phyloP scores from a whole-genome alignment of 2,329 filamentous ascomycete species.

The Daldinia sp. region DNA sequence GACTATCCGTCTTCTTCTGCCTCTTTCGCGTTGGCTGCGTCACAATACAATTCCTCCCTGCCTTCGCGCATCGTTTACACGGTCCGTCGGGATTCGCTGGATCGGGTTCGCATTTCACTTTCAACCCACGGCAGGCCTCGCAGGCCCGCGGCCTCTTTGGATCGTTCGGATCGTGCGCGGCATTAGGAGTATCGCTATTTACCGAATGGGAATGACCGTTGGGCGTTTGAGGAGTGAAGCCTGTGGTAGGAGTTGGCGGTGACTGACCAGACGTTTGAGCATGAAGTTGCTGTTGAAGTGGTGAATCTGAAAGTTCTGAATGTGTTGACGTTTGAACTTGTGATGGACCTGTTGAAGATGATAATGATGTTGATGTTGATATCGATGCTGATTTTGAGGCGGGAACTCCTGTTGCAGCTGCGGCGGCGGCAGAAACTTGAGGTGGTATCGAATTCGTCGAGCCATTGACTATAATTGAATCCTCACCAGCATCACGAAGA shows the following conservation, averaged over 20 bases:
- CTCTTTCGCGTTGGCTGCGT: conserved; percentile 79
- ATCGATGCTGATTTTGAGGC: not conserved
- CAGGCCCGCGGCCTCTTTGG: conserved; percentile 75
- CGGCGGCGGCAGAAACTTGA: not conserved
- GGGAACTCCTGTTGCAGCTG: not conserved
- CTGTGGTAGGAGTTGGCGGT: conserved; percentile 23
- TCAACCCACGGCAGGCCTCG: conserved; percentile 77
- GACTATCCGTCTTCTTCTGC: conserved; percentile 90
- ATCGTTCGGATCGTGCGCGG: conserved; percentile 52
- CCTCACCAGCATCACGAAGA: conserved; percentile 40
- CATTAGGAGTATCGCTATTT: conserved; percentile 32
- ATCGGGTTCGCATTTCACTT: conserved; percentile 87
- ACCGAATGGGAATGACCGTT: conserved; percentile 23
- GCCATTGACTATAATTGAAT: conserved; percentile 41
- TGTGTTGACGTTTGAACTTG: not conserved
- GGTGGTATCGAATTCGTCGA: conserved; percentile 17
- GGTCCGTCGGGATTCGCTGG: conserved; percentile 66
- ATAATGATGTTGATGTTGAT: not conserved
- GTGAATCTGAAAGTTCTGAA: conserved; percentile 27
- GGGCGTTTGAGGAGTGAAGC: conserved; percentile 40
- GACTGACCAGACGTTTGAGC: conserved; percentile 26
- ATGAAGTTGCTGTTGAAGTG: conserved; percentile 29
- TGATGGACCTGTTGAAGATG: conserved; percentile 6
- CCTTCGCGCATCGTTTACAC: conserved; percentile 81
- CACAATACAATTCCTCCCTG: conserved; percentile 78